Evolutionary conservation across 1,139 yeast genomes (phyloP), one percentile per base, ranked within the genome.

Genomic region (Saccharomycopsis hybrid): DNA sequence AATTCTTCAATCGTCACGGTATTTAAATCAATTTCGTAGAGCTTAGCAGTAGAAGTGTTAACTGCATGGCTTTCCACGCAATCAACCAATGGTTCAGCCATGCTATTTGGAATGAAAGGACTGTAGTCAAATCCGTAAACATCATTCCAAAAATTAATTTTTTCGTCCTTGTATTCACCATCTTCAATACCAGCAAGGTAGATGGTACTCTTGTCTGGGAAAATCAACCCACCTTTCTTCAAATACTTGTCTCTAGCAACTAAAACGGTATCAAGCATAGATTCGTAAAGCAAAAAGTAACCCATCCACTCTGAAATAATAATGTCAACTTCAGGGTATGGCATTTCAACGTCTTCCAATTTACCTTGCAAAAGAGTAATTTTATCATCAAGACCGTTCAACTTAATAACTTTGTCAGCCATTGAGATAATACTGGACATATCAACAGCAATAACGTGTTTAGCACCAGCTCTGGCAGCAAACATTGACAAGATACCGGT

Each of bases 251-350:
- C 99, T 70, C 99, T 81, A 35, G 99, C 99, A 58, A 80, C 78
- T 57, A 94, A 73, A 27, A 94, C 99, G 38, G 98, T 89, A 66
- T 94, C 98, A 67, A 94, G 77, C 99, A 94, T 94, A 56, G 96
- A 86, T 73, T 94, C 99, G 65, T 92, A 94, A 53, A 94, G 73
- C 61, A 94, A 71, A 64, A 94, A 94, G 71, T 94, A 94, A 24
- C 99, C 99, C 99, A 94, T 94, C 99, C 99, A 94, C 70, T 94
- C 99, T 56, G 95, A 83, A 55, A 94, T 85, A 60, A 94, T 94
- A 59, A 94, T 92, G 66, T 94, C 99, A 47, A 94, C 99, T 63
- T 85, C 70, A 46, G 71, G 71, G 55, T 66, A 82, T 43, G 98
- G 98, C 60, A 94, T 73, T 53, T 71, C 78, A 53, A 92, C 90